These are phyloP conservation scores for Yamadazyma phyllophila DNA, from an alignment of 805 yeast genomes.

Conservation along the genomic window DNA sequence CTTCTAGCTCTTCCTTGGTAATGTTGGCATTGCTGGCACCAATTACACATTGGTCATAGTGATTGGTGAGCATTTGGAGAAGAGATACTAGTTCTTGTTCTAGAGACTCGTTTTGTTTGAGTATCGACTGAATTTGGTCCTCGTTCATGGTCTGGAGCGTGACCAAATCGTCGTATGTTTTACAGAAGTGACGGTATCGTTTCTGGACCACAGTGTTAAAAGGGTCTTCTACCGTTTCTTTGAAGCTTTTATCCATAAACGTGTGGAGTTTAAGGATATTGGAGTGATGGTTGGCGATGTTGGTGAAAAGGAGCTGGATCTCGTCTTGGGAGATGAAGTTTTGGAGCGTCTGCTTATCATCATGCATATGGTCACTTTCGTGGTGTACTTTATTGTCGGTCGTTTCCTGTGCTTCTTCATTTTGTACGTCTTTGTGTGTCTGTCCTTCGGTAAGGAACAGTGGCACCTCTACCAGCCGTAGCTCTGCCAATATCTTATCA, in stretches of 20 bases:
- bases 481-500: constrained; percentile 22
- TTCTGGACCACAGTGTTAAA: constrained; percentile 15
- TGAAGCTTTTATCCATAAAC: constrained; percentile 16
- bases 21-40: constrained; percentile 28
- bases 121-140: constrained; percentile 20
- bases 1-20: constrained; percentile 25
- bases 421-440: not conserved
- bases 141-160: constrained; percentile 18
- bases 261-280: constrained; percentile 23
- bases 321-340: constrained; percentile 37
- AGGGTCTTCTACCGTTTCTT: constrained; percentile 18
- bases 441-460: constrained; percentile 11
- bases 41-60: constrained; percentile 73
- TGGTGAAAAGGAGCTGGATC: constrained; percentile 23
- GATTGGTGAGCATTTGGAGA: constrained; percentile 70
- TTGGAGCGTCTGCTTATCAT: constrained; percentile 13
- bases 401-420: too few relatives aligned
- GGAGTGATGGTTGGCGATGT: constrained; percentile 25
- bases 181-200: constrained; percentile 14
- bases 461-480: constrained; percentile 32
- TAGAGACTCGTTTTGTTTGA: constrained; percentile 44
- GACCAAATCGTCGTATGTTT: constrained; percentile 19
- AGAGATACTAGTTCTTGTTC: constrained; percentile 72
- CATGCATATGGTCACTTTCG: too few relatives aligned
- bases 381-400: too few relatives aligned